Evolutionary conservation across 148 eudicot genomes (phyloP).

Genomic region (Limonium bicolor): DNA sequence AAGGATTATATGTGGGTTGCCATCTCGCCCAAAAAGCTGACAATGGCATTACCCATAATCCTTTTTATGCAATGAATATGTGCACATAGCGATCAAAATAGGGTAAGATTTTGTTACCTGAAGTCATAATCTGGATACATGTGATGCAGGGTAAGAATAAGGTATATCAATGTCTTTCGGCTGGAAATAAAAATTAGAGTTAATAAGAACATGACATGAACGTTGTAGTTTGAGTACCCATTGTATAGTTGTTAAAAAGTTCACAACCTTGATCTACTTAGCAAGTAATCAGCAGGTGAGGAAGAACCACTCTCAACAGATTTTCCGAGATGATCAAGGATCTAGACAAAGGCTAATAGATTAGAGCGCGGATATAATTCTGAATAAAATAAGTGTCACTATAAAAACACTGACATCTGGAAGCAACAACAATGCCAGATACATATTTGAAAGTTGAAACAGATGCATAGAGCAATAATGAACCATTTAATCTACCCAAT

Average conservation of each 20-base stretch:
- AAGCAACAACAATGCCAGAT: too few relatives aligned
- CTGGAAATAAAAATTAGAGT: conserved; percentile 28
- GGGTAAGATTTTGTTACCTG: conserved; percentile 45
- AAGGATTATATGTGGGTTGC: conserved; percentile 88
- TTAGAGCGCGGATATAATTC: neutral
- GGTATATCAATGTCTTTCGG: conserved; percentile 84
- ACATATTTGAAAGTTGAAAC: too few relatives aligned
- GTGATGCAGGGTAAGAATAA: conserved; percentile 75
- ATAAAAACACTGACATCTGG: too few relatives aligned
- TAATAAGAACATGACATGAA: neutral
- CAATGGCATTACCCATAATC: conserved; percentile 99
- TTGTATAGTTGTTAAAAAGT: conserved; percentile 3
- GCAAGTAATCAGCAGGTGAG: conserved; percentile 62
- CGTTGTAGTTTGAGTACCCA: neutral
- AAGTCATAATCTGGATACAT: conserved; percentile 95
- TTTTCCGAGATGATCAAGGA: conserved; percentile 69
- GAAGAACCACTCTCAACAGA: conserved; percentile 71
- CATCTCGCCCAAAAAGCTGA: conserved; percentile 97
- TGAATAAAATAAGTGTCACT: neutral
- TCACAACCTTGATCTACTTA: conserved; percentile 62
- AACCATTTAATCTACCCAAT: too few relatives aligned
- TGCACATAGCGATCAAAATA: too few relatives aligned
- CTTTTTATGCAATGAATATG: conserved; percentile 12
- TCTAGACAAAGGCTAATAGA: conserved; percentile 20
- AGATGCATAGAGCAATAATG: too few relatives aligned